Evolutionary conservation across 2,329 filamentous ascomycete species (phyloP).

Genomic region (Talaromyces sp.): DNA sequence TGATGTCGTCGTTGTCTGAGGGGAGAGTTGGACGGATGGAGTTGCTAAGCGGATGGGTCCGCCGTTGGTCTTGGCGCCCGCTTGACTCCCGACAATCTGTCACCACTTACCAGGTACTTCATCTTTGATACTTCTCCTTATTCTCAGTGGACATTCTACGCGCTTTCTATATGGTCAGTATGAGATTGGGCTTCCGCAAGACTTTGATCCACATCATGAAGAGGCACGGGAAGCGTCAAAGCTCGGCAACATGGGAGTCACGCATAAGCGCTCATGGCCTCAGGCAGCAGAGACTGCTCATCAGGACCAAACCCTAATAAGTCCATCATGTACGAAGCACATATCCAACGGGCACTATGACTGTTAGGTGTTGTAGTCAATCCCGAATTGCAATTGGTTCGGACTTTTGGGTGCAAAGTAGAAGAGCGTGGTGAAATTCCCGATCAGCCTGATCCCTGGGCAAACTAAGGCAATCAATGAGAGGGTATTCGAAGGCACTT

Average conservation of each 20-base stretch:
- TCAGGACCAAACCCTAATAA: background rate
- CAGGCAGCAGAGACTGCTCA: background rate
- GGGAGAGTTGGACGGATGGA: conserved; percentile 4
- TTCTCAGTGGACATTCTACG: background rate
- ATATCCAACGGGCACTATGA: background rate
- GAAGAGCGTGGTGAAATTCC: background rate
- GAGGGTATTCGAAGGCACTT: background rate
- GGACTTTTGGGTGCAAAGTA: background rate
- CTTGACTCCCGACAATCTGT: background rate
- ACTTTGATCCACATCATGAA: background rate
- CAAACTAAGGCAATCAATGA: background rate
- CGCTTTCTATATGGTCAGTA: too few relatives aligned
- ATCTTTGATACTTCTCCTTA: background rate
- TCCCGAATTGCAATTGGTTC: background rate
- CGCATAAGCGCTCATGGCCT: background rate
- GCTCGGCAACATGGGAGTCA: background rate
- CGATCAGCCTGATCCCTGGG: background rate
- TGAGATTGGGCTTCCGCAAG: too few relatives aligned
- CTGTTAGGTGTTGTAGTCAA: background rate
- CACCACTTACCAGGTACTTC: background rate
- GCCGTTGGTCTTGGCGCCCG: conserved; percentile 5
- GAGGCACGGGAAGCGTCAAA: background rate
- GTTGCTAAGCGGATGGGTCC: conserved; percentile 10
- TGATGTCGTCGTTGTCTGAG: conserved; percentile 8
- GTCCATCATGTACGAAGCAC: background rate